Evolutionary conservation across 441 rosid species (phyloP).

Genomic region (Flueggea neowawraea): DNA sequence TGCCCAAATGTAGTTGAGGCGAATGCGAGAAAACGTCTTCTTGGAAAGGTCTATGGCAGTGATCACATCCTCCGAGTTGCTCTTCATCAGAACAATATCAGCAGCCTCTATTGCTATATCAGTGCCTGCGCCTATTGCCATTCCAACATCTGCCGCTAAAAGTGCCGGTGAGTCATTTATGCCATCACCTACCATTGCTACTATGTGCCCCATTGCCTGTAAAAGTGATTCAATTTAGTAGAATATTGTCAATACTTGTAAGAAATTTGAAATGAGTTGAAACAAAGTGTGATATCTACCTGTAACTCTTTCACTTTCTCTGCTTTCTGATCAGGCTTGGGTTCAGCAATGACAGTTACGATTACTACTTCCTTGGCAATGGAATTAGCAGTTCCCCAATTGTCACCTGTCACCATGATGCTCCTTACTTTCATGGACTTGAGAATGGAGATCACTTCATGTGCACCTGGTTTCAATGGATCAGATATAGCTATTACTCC

Average conservation of each 20-base stretch:
- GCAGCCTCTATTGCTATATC: conserved; percentile 97
- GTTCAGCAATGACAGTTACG: conserved; percentile 73
- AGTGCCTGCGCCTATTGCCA: conserved; percentile 97
- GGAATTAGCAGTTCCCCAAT: conserved; percentile 93
- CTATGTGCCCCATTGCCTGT: conserved; percentile 60
- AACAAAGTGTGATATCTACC: conserved; percentile 25
- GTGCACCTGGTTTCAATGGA: conserved; percentile 69
- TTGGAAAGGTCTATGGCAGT: conserved; percentile 83
- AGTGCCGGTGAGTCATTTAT: conserved; percentile 93
- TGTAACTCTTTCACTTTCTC: conserved; percentile 83
- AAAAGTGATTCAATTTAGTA: neutral
- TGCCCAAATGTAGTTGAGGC: conserved; percentile 93
- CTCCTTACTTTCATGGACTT: conserved; percentile 73
- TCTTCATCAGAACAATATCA: conserved; percentile 83
- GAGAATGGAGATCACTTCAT: conserved; percentile 71
- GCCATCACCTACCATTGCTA: conserved; percentile 98
- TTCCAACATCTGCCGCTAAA: conserved; percentile 87
- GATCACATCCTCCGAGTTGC: conserved; percentile 86
- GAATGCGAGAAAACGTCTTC: conserved; percentile 77
- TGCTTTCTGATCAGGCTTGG: conserved; percentile 89
- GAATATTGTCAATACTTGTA: too few species aligned
- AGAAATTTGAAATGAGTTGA: neutral
- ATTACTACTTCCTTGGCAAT: conserved; percentile 81
- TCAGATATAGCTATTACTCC: conserved; percentile 81
- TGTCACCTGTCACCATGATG: conserved; percentile 93